Evolutionary conservation across 148 eudicot species (phyloP), one percentile per base, ranked within the genome.

Genomic region (Chenopodium formosanum): DNA sequence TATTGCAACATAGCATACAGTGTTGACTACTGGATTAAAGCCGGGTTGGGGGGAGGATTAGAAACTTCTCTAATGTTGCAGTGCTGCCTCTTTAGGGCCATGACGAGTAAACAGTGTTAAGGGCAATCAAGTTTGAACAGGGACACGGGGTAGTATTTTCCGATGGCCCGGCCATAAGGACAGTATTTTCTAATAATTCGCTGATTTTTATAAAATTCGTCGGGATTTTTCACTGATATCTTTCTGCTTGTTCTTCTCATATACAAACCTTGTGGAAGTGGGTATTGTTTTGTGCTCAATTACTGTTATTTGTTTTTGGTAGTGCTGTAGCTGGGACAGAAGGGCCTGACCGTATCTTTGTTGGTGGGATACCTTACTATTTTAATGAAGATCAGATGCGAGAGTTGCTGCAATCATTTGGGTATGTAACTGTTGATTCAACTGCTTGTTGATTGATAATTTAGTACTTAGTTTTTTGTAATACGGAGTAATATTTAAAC

Each of bases 281-380:
- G 46, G 12, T 22, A 27, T 58, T 60, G 11, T 71, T 80, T 53
- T 46, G 20, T 70, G 32, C 76, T 12, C 46, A 44, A 58, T 86
- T 78, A 78, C 23, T 40, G 70, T 62, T 7, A 73, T 82, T 29
- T 73, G 23, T 53, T 71, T 83, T 52, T 53, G 32, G 32, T 83
- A 93, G 97, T 53, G 89, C 89, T 76, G 76, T 87, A 81, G 89
- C 89, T 85, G 98, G 90, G 83, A 82, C 89, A 67, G 98, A 95
- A 75, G 97, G 92, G 64, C 95, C 94, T 62, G 95, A 93, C 77
- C 98, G 98, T 68, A 87, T 95, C 9, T 95, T 95, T 87, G 92
- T 95, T 78, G 98, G 98, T 71, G 98, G 98, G 48, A 86, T 95
- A 78, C 98, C 98, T 11, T 95, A 95, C 86, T 90, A 91, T 78